Evolutionary conservation across 148 eudicot genomes (phyloP).

Genomic region (Spergularia marina): DNA sequence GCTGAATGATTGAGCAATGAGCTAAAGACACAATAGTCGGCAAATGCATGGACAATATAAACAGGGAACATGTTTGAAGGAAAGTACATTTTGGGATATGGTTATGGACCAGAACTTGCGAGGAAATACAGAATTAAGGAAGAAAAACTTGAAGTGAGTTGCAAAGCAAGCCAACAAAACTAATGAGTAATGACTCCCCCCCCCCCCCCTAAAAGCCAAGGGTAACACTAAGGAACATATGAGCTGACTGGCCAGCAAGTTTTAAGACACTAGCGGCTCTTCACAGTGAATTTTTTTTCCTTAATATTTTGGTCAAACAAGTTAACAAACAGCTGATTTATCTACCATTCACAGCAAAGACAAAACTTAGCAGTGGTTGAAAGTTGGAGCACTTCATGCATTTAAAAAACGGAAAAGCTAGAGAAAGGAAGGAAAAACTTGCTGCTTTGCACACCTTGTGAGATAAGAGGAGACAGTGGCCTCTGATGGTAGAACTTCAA

Average conservation of each 20-base stretch:
- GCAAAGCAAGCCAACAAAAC: too few relatives aligned
- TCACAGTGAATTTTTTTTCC: background rate
- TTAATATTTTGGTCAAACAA: background rate
- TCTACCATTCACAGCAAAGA: background rate
- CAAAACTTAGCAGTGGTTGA: background rate
- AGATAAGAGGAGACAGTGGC: background rate
- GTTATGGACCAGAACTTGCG: too few relatives aligned
- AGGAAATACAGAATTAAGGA: too few relatives aligned
- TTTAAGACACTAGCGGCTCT: background rate
- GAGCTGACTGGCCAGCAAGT: background rate
- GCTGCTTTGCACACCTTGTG: constrained; percentile 22
- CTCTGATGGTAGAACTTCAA: constrained; percentile 1
- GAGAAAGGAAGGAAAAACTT: background rate
- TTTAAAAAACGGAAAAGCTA: background rate
- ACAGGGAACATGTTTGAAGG: too few relatives aligned
- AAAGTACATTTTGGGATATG: too few relatives aligned
- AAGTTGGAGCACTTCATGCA: background rate
- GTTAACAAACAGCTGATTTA: background rate
- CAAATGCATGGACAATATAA: too few relatives aligned
- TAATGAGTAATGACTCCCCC: too few relatives aligned
- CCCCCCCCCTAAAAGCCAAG: background rate
- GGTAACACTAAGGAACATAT: background rate
- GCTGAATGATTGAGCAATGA: too few relatives aligned
- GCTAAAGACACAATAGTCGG: too few relatives aligned
- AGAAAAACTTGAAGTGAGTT: too few relatives aligned